A percentile compares a stretch with the other conserved stretches of the same genome.
Conservation (phyloP, 176 grass and related monocot genomes). For the Coix lacrymajobi region DNA sequence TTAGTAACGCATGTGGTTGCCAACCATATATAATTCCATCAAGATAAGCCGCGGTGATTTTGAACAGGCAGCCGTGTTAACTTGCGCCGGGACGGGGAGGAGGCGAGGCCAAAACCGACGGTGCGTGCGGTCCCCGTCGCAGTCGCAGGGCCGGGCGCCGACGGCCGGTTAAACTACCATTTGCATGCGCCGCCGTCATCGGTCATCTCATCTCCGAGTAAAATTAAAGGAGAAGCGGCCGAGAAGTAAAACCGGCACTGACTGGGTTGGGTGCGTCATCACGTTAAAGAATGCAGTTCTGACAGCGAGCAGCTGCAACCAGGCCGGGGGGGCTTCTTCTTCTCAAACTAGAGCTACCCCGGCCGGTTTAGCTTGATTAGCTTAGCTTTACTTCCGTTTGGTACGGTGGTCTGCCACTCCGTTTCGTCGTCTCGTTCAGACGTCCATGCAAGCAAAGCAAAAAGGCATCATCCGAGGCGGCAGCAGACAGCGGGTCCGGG, state of each 20-base stretch:
- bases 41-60: not conserved
- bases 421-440: too few relatives aligned
- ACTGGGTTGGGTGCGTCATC: not conserved
- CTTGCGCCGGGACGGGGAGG: not conserved
- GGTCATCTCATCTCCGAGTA: not conserved
- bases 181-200: not conserved
- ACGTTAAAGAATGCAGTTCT: not conserved
- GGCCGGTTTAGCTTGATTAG: not conserved
- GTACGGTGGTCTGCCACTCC: conserved; percentile 44
- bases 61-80: not conserved
- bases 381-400: not conserved
- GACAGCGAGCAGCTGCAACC: not conserved
- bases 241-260: not conserved
- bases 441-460: not conserved
- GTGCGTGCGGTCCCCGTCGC: conserved; percentile 17
- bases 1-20: conserved; percentile 2
- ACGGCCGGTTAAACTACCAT: conserved; percentile 17
- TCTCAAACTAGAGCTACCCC: not conserved
- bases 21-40: not conserved
- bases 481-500: not conserved
- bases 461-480: conserved; percentile 5
- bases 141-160: conserved; percentile 21
- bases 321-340: not conserved
- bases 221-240: not conserved
- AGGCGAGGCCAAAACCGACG: not conserved